Evolutionary conservation across 1,284 basidiomycete species (phyloP).

Genomic region (Sporisorium graminicola): DNA sequence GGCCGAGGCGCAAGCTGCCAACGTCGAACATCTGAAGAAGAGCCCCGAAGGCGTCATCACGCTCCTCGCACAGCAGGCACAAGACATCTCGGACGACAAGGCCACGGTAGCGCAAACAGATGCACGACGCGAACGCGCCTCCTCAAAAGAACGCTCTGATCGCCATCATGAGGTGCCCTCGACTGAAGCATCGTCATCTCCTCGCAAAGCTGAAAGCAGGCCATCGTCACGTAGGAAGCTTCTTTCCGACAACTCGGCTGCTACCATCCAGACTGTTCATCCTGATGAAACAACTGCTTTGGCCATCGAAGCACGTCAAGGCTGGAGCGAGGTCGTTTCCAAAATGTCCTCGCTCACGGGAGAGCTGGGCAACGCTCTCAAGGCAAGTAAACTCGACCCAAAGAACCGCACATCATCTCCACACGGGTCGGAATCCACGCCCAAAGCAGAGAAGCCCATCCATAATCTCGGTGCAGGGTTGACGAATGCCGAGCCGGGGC

Average conservation of each 20-base stretch:
- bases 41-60: conserved; percentile 48
- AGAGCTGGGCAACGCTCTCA: conserved; percentile 18
- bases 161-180: neutral
- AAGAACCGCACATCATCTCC: conserved; percentile 8
- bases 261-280: conserved; percentile 28
- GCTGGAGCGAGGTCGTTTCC: conserved; percentile 59
- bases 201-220: neutral
- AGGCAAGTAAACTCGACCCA: conserved; percentile 20
- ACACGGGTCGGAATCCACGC: neutral
- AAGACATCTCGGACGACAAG: conserved; percentile 36
- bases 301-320: conserved; percentile 54
- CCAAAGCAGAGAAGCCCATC: neutral
- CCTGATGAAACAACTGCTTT: conserved; percentile 25
- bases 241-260: conserved; percentile 19
- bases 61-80: conserved; percentile 40
- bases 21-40: conserved; percentile 42
- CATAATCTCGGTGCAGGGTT: neutral
- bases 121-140: neutral
- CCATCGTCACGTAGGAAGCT: conserved; percentile 23
- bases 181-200: neutral
- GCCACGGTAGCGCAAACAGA: conserved; percentile 19
- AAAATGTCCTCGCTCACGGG: conserved; percentile 41
- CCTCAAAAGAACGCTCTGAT: neutral
- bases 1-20: conserved; percentile 28
- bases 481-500: neutral